These are phyloP conservation scores for Rhynchosporium agropyri DNA, from an alignment of 2,329 filamentous ascomycete genomes.

Conservation along the genomic window DNA sequence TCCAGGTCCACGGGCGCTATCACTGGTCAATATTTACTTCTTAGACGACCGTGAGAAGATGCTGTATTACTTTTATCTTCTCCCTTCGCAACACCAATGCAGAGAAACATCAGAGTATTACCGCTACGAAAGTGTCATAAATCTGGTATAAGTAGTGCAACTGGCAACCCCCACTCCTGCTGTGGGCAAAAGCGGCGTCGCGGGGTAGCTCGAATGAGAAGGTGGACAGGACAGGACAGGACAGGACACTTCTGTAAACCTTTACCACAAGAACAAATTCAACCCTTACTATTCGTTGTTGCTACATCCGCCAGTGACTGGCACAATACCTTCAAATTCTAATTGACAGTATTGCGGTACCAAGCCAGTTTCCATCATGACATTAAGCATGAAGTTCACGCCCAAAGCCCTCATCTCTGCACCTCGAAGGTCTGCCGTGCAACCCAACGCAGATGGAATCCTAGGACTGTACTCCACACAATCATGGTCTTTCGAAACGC, in stretches of 20 bases:
- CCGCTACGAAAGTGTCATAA: background rate
- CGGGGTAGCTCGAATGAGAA: background rate
- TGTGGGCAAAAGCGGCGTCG: background rate
- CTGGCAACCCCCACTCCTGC: background rate
- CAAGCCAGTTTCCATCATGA: slow-evolving; percentile 58
- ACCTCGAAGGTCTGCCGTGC: slow-evolving; percentile 69
- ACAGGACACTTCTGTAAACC: no score
- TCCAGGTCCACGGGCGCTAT: background rate
- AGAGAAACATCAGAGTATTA: no score
- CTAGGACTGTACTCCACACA: slow-evolving; percentile 69
- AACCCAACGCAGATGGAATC: slow-evolving; percentile 69
- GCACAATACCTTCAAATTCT: background rate
- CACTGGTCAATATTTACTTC: background rate
- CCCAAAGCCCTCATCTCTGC: slow-evolving; percentile 77
- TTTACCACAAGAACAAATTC: background rate
- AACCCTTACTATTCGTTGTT: background rate
- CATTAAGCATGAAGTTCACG: slow-evolving; percentile 72
- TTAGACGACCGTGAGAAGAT: no score
- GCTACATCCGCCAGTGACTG: slow-evolving; percentile 2
- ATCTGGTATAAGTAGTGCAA: background rate
- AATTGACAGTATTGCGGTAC: background rate
- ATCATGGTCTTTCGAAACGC: slow-evolving; percentile 78
- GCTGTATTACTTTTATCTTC: no score
- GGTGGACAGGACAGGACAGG: no score
- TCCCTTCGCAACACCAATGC: no score